Conservation (phyloP, 1,139 yeast species). For the Zygoascus meyerae region DNA sequence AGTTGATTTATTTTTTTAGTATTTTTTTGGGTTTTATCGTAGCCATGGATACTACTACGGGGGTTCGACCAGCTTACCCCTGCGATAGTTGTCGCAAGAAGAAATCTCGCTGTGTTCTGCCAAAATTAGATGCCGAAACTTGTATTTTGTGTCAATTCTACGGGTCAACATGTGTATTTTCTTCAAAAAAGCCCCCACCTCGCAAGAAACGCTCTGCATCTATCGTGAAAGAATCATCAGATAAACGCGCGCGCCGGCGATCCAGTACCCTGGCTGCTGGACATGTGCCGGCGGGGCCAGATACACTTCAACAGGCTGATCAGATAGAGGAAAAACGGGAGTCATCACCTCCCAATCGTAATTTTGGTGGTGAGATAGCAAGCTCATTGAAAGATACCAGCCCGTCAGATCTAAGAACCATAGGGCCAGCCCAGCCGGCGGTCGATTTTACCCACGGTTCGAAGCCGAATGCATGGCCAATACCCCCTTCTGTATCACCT, state of each 20-base stretch:
- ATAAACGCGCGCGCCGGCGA: neutral
- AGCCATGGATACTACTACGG: slow-evolving; percentile 1
- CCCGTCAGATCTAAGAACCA: neutral
- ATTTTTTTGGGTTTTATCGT: neutral
- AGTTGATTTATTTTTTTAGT: too few species aligned
- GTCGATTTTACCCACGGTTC: too few species aligned
- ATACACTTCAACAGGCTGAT: neutral
- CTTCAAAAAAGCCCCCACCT: neutral
- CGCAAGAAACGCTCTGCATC: neutral
- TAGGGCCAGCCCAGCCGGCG: too few species aligned
- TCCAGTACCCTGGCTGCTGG: neutral
- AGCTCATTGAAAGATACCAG: neutral
- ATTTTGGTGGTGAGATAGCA: neutral
- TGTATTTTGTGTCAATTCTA: slow-evolving; percentile 25
- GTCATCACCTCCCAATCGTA: neutral
- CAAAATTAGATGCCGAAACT: slow-evolving; percentile 15
- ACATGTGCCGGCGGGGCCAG: neutral
- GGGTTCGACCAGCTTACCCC: slow-evolving; percentile 20
- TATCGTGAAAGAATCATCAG: too few species aligned
- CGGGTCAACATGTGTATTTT: slow-evolving; percentile 17
- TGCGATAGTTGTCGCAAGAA: slow-evolving; percentile 24
- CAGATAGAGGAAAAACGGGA: neutral
- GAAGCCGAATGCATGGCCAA: neutral
- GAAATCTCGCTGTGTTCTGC: slow-evolving; percentile 23
- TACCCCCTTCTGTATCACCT: neutral